Base-by-base conservation (phyloP, 495 filamentous ascomycete species). In the Penicillium ochrochloron region DNA sequence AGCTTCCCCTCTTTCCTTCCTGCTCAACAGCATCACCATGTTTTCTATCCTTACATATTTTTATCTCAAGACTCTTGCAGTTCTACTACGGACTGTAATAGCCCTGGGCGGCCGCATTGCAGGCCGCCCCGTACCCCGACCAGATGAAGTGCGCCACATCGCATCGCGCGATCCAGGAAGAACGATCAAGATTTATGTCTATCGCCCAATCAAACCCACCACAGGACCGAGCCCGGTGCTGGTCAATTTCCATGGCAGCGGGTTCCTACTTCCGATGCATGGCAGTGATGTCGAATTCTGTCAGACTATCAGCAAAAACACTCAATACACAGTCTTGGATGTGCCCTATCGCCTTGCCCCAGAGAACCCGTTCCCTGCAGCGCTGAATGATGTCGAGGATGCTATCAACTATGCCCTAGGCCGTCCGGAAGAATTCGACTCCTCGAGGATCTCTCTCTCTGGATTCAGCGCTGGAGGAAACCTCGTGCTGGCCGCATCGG, bases 271-370 rank as follows among this genome's bases (percentile, higher is more conserved):
- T 17, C 77, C 76, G 12, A 41, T 72, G 11, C 81, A 83, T 65
- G 81, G 80, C 34, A 62, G 58, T 42, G 80, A 84, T 51, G 75
- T 81, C 23, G 70, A 71, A 25, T 84, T 75, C 63, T 82, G 79
- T 61, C 79, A 75, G 4, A 61, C 61, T 31, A 59, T 83, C 57
- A 75, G 73, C 58, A 63, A 56, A 9, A 62, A 74, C 19, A 77
- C 80, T 27, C 70, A 69, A 10, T 76, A 80, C 62, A 76, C 75
- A 7, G 79, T 82, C 19, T 57, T 83, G 23, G 80, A 83, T 61
- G 85, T 93, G 6, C 83, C 87, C 12, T 97, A 97, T 75, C 85
- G 92, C 11, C 83, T 96, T 3, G 86, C 91, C 2, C 93, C 93
- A 0, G 90, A 95, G 71, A 68, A 89, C 65, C 84, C 90, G 0